phyloP scores from a whole-genome alignment of 495 filamentous ascomycete genomes.

The Penicillium antarcticum region DNA sequence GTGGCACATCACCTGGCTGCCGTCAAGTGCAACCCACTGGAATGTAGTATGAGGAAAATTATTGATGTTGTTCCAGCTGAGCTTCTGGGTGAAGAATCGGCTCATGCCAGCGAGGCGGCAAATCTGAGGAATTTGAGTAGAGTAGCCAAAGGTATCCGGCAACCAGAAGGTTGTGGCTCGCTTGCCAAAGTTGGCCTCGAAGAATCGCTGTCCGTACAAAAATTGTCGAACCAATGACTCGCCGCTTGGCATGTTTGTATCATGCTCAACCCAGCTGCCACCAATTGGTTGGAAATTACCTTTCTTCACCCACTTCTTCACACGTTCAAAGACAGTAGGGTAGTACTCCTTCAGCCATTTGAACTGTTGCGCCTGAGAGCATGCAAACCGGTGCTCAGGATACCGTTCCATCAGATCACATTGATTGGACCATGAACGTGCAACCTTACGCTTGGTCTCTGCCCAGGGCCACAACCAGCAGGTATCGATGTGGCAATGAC shows the following conservation, averaged over 20 bases:
- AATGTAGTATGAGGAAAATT: slow-evolving; percentile 98
- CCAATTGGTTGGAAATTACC: slow-evolving; percentile 93
- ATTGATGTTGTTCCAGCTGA: slow-evolving; percentile 98
- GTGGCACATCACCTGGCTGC: slow-evolving; percentile 93
- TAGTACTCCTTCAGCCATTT: slow-evolving; percentile 94
- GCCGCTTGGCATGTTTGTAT: slow-evolving; percentile 94
- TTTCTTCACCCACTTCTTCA: slow-evolving; percentile 85
- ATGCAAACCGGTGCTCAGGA: slow-evolving; percentile 87
- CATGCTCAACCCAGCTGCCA: slow-evolving; percentile 98
- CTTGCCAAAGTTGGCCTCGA: slow-evolving; percentile 88
- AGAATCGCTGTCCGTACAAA: slow-evolving; percentile 89
- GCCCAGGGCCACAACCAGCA: slow-evolving; percentile 99
- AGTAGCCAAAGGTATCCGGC: slow-evolving; percentile 97
- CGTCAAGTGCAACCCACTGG: slow-evolving; percentile 94
- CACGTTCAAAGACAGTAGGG: slow-evolving; percentile 80
- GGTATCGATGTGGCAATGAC: slow-evolving; percentile 95
- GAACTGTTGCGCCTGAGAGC: slow-evolving; percentile 93
- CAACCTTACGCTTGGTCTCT: slow-evolving; percentile 97
- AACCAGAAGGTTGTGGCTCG: slow-evolving; percentile 93
- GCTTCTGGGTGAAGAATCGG: slow-evolving; percentile 95
- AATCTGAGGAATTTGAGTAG: slow-evolving; percentile 87
- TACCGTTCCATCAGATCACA: slow-evolving; percentile 92
- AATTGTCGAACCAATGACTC: slow-evolving; percentile 96
- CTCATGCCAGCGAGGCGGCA: slow-evolving; percentile 91
- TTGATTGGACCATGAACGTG: slow-evolving; percentile 93